Percentiles rank a stretch among this genome's conserved stretches.
phyloP scores from a whole-genome alignment of 192 early-diverging fungal species.

The Entrophospora sp. region DNA sequence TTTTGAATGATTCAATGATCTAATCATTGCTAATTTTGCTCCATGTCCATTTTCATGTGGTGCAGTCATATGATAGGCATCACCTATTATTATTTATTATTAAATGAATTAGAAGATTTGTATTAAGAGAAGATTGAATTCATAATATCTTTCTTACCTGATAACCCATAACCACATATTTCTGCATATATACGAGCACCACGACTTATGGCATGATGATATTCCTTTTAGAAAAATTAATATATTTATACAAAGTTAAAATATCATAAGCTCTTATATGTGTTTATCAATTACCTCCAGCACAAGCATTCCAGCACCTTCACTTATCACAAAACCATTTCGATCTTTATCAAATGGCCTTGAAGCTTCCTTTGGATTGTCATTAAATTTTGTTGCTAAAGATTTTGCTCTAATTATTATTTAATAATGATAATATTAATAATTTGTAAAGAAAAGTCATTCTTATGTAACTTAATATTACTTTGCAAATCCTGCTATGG shows the following conservation, averaged over 20 bases:
- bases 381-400: slow-evolving; percentile 76
- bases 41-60: slow-evolving; percentile 80
- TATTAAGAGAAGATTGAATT: neutral
- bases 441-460: no score
- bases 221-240: slow-evolving; percentile 35
- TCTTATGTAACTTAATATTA: no score
- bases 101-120: neutral
- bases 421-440: neutral
- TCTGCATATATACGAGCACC: slow-evolving; percentile 90
- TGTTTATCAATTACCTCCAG: slow-evolving; percentile 45
- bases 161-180: slow-evolving; percentile 81
- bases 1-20: slow-evolving; percentile 59
- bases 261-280: neutral
- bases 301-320: slow-evolving; percentile 82
- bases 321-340: slow-evolving; percentile 90
- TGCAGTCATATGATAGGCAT: slow-evolving; percentile 90
- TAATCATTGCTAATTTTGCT: slow-evolving; percentile 78
- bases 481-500: slow-evolving; percentile 83
- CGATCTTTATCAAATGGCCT: slow-evolving; percentile 84
- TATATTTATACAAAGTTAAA: neutral
- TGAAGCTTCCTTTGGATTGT: slow-evolving; percentile 67
- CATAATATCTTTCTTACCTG: slow-evolving; percentile 31
- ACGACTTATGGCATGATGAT: slow-evolving; percentile 73
- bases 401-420: slow-evolving; percentile 53
- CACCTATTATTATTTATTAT: slow-evolving; percentile 34